A percentile compares a stretch with the other conserved stretches of the same genome.
Evolutionary conservation across 805 yeast species (phyloP).

Genomic region (Cyberlindnera samutprakarnensis): DNA sequence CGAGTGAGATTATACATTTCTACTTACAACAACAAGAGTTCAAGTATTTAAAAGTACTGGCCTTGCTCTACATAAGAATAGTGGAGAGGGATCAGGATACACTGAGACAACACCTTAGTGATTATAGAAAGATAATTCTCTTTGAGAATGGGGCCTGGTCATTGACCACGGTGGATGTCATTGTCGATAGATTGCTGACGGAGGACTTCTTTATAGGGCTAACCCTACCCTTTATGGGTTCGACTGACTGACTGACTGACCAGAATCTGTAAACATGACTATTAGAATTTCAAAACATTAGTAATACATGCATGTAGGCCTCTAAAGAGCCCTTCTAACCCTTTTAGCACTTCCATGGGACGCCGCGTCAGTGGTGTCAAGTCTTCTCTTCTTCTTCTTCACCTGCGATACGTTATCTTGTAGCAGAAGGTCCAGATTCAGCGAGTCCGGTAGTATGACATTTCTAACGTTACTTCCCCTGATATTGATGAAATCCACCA

Average conservation of each 20-base stretch:
- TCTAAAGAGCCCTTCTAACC: slow-evolving; percentile 24
- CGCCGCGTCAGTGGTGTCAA: neutral
- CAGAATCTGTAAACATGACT: too few relatives aligned
- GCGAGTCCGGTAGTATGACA: slow-evolving; percentile 76
- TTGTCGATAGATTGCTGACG: slow-evolving; percentile 52
- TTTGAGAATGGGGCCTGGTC: slow-evolving; percentile 32
- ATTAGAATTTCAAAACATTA: neutral
- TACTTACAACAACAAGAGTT: slow-evolving; percentile 58
- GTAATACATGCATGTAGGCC: neutral
- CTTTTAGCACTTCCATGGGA: slow-evolving; percentile 19
- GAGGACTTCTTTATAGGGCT: slow-evolving; percentile 63
- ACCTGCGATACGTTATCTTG: slow-evolving; percentile 30
- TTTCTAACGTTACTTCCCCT: slow-evolving; percentile 87
- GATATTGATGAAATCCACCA: slow-evolving; percentile 71
- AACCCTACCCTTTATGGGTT: slow-evolving; percentile 49
- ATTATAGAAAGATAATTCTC: slow-evolving; percentile 60
- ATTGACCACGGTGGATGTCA: slow-evolving; percentile 62
- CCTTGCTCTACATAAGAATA: slow-evolving; percentile 55
- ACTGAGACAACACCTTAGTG: slow-evolving; percentile 51
- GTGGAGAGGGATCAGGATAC: slow-evolving; percentile 15
- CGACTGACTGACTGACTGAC: neutral
- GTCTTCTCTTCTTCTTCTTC: slow-evolving; percentile 16
- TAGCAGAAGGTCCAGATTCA: slow-evolving; percentile 61
- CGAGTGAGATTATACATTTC: slow-evolving; percentile 44
- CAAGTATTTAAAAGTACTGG: slow-evolving; percentile 68